A percentile compares a stretch with the other conserved stretches of the same genome.
Conservation (phyloP, 179 eudicot species). For the Silene coronaria region DNA sequence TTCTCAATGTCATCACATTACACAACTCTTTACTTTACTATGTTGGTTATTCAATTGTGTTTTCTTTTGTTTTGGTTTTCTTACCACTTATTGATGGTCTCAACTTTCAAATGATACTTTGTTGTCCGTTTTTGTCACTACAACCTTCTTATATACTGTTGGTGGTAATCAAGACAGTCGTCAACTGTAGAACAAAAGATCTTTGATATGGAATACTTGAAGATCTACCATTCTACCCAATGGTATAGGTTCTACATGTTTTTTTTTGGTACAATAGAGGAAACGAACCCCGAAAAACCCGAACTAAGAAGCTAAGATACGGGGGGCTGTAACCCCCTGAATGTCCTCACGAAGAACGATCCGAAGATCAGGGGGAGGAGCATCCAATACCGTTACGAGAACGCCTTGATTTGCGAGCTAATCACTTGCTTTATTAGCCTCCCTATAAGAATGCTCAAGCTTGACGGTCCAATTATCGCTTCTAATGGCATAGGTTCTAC, state of each 20-base stretch:
- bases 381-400: too few relatives aligned
- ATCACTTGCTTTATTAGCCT: too few relatives aligned
- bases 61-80: not conserved
- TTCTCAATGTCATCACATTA: too few relatives aligned
- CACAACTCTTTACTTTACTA: not conserved
- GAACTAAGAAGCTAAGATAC: too few relatives aligned
- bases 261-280: too few relatives aligned
- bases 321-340: too few relatives aligned
- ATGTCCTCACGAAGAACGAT: too few relatives aligned
- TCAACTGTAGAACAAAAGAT: not conserved
- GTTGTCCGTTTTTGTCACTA: not conserved
- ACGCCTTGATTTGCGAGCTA: too few relatives aligned
- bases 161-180: slow-evolving; percentile 6
- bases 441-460: too few relatives aligned
- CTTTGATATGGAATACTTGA: not conserved
- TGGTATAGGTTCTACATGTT: not conserved
- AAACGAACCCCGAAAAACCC: too few relatives aligned
- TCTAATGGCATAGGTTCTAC: not conserved
- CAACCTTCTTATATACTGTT: not conserved
- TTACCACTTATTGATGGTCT: not conserved
- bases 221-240: not conserved
- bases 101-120: not conserved
- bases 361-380: too few relatives aligned
- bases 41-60: not conserved
- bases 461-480: too few relatives aligned